These are phyloP conservation scores for Adansonia madagascariensis DNA, from an alignment of 441 rosid species.

Conservation along the genomic window DNA sequence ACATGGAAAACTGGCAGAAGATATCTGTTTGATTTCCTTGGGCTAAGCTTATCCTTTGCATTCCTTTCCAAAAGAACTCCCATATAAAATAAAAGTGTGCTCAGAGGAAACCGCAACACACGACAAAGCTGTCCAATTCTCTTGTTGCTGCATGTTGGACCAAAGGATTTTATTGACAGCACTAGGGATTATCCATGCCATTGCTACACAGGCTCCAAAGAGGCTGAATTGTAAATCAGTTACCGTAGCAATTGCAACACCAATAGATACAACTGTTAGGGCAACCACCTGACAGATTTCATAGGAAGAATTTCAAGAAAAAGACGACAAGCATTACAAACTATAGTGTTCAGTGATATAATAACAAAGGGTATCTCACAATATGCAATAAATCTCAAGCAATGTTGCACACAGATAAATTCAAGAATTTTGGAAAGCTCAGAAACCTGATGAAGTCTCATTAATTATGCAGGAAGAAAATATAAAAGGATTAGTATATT, in stretches of 20 bases:
- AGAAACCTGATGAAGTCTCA: neutral
- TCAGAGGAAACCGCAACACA: constrained; percentile 33
- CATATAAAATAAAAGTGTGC: neutral
- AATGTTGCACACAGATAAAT: neutral
- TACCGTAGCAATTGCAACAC: constrained; percentile 92
- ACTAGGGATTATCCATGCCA: constrained; percentile 92
- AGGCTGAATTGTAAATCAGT: constrained; percentile 83
- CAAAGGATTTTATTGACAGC: constrained; percentile 91
- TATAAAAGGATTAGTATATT: neutral
- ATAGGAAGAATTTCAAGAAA: neutral
- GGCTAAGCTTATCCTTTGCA: neutral
- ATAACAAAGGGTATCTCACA: neutral
- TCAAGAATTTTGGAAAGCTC: neutral
- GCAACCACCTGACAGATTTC: constrained; percentile 21
- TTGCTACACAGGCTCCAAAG: constrained; percentile 84
- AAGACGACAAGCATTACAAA: neutral
- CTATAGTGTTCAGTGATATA: neutral
- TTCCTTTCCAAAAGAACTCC: neutral
- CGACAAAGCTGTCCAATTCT: constrained; percentile 93
- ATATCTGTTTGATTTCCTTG: neutral
- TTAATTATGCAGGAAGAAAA: neutral
- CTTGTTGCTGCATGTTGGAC: constrained; percentile 86
- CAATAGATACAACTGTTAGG: constrained; percentile 62
- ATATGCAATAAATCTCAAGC: neutral
- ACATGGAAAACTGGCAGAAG: too few relatives aligned